A percentile compares a stretch with the other conserved stretches of the same genome.
Evolutionary conservation across 192 early-diverging fungal genomes (phyloP).

Genomic region (Entrophospora sp.): DNA sequence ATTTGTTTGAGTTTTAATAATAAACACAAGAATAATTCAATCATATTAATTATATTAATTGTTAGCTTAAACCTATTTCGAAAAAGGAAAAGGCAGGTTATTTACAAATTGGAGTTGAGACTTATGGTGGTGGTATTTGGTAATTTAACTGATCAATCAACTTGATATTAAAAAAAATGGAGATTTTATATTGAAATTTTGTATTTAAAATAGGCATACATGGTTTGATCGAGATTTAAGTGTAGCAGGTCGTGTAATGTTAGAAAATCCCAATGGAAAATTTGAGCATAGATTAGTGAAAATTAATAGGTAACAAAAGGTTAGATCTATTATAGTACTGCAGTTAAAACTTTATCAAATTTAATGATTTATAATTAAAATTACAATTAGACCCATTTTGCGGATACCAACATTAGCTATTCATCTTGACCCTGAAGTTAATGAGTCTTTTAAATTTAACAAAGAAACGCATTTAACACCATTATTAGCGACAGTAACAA

Average conservation of each 20-base stretch:
- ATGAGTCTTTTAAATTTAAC: slow-evolving; percentile 84
- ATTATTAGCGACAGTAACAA: slow-evolving; percentile 68
- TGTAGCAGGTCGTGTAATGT: slow-evolving; percentile 87
- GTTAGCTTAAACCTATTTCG: slow-evolving; percentile 90
- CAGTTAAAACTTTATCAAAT: too few species aligned
- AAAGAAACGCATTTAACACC: slow-evolving; percentile 89
- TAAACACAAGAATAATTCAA: too few species aligned
- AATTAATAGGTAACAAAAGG: too few species aligned
- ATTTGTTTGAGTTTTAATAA: too few species aligned
- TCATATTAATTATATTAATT: too few species aligned
- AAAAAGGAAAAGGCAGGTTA: slow-evolving; percentile 86
- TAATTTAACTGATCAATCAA: too few species aligned
- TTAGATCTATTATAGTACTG: too few species aligned
- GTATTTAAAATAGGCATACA: too few species aligned
- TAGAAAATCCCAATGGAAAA: slow-evolving; percentile 63
- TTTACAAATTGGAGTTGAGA: slow-evolving; percentile 81
- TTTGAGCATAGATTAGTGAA: slow-evolving; percentile 67
- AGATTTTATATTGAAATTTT: too few species aligned
- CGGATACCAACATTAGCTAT: slow-evolving; percentile 96
- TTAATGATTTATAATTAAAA: too few species aligned
- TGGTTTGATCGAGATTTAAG: slow-evolving; percentile 99
- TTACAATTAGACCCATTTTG: slow-evolving; percentile 79
- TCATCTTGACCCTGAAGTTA: slow-evolving; percentile 79
- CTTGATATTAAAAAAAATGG: too few species aligned
- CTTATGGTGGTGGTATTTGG: slow-evolving; percentile 92